Percentiles rank a stretch among this genome's conserved stretches.
phyloP scores from a whole-genome alignment of 2,329 filamentous ascomycete genomes.

The Pochonia chlamydosporia region DNA sequence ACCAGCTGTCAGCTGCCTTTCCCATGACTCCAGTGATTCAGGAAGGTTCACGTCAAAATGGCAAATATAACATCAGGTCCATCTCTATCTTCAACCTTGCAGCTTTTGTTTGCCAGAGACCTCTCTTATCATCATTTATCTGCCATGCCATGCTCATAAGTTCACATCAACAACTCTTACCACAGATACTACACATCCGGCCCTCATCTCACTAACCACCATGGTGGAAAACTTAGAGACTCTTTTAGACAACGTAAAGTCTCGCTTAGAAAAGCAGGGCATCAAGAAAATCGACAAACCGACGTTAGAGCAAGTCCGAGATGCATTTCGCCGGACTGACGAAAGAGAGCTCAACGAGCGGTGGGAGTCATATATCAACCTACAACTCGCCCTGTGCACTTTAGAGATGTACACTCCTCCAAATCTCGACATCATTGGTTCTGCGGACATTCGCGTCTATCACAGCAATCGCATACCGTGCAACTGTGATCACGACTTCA shows the following conservation, averaged over 20 bases:
- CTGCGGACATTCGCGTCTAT: conserved; percentile 1
- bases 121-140: no score
- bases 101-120: no score
- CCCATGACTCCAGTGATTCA: no score
- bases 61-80: neutral
- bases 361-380: neutral
- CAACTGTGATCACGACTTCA: neutral
- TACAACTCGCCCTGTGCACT: neutral
- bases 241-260: no score
- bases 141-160: no score
- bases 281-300: neutral
- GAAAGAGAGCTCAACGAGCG: neutral
- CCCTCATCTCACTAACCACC: neutral
- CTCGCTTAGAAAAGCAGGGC: neutral
- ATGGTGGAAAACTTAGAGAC: neutral
- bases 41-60: no score
- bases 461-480: neutral
- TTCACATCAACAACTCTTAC: no score
- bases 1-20: neutral
- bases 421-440: conserved; percentile 1
- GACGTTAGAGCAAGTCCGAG: neutral
- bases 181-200: no score
- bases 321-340: neutral
- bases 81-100: neutral
- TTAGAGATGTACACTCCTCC: neutral